Evolutionary conservation across 257 asterid genomes (phyloP).

Genomic region (Ligustrum vulgare): DNA sequence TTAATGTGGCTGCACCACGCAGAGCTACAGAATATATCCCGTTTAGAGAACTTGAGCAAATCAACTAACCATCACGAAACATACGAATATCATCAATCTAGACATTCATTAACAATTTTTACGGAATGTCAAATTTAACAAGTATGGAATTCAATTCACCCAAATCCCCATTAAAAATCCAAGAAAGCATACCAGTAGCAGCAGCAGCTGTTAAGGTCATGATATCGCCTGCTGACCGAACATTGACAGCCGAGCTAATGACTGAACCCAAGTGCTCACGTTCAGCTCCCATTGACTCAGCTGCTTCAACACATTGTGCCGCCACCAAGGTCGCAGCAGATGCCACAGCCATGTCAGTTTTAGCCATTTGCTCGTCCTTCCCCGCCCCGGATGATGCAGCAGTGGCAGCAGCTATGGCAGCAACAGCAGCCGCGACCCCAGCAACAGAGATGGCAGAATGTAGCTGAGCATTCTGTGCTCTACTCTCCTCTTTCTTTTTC

Average conservation of each 20-base stretch:
- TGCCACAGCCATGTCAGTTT: slow-evolving; percentile 92
- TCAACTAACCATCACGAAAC: background rate
- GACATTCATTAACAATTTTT: no score
- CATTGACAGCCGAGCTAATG: slow-evolving; percentile 92
- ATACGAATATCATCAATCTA: no score
- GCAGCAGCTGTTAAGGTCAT: slow-evolving; percentile 98
- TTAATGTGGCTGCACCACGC: slow-evolving; percentile 89
- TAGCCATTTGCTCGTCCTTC: slow-evolving; percentile 81
- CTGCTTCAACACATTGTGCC: slow-evolving; percentile 96
- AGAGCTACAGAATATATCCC: slow-evolving; percentile 45
- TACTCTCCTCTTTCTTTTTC: slow-evolving; percentile 90
- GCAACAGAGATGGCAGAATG: slow-evolving; percentile 95
- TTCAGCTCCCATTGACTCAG: slow-evolving; percentile 97
- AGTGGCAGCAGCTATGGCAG: slow-evolving; percentile 95
- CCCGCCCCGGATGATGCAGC: slow-evolving; percentile 72
- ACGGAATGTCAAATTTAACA: no score
- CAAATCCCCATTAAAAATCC: background rate
- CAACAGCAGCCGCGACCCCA: slow-evolving; percentile 89
- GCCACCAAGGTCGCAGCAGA: slow-evolving; percentile 97
- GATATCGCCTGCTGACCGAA: slow-evolving; percentile 86
- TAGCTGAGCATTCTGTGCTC: slow-evolving; percentile 90
- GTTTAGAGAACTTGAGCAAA: background rate
- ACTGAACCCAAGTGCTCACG: slow-evolving; percentile 81
- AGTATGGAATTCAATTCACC: no score
- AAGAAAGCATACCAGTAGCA: slow-evolving; percentile 64